A percentile compares a stretch with the other conserved stretches of the same genome.
phyloP scores from a whole-genome alignment of 768 basidiomycete species.

The Pisolithus tinctorius region DNA sequence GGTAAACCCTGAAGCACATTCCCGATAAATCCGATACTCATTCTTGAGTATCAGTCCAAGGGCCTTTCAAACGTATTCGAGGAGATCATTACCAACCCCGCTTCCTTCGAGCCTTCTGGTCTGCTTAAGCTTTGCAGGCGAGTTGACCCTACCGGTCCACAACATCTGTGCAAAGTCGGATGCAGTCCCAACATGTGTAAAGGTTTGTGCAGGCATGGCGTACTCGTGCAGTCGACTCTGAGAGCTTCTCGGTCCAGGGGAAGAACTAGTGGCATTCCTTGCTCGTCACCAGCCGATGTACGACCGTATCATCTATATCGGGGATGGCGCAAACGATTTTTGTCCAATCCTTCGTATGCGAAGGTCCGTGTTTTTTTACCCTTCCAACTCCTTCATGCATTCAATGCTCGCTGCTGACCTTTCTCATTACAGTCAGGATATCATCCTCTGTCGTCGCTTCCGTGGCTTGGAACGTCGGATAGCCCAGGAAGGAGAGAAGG shows the following conservation, averaged over 20 bases:
- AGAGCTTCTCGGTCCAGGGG: conserved; percentile 44
- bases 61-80: conserved; percentile 66
- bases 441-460: conserved; percentile 70
- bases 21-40: not conserved
- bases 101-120: conserved; percentile 65
- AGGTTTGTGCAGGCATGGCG: conserved; percentile 35
- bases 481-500: conserved; percentile 53
- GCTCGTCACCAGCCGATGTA: conserved; percentile 50
- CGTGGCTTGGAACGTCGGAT: conserved; percentile 80
- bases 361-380: conserved; percentile 36
- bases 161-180: conserved; percentile 80
- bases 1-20: conserved; percentile 30
- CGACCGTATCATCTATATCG: conserved; percentile 83
- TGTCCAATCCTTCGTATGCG: conserved; percentile 83
- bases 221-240: not conserved
- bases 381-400: not conserved
- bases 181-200: conserved; percentile 99
- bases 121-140: conserved; percentile 71
- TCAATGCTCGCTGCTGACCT: not conserved
- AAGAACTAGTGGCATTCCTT: conserved; percentile 84
- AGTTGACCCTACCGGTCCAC: conserved; percentile 67
- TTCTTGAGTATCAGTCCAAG: conserved; percentile 48
- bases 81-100: conserved; percentile 89
- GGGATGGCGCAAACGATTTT: conserved; percentile 94
- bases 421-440: conserved; percentile 56